A percentile compares a stretch with the other conserved stretches of the same genome.
These are phyloP conservation scores for Cyberlindnera galapagoensis DNA, from an alignment of 805 yeast species.

Conservation along the genomic window DNA sequence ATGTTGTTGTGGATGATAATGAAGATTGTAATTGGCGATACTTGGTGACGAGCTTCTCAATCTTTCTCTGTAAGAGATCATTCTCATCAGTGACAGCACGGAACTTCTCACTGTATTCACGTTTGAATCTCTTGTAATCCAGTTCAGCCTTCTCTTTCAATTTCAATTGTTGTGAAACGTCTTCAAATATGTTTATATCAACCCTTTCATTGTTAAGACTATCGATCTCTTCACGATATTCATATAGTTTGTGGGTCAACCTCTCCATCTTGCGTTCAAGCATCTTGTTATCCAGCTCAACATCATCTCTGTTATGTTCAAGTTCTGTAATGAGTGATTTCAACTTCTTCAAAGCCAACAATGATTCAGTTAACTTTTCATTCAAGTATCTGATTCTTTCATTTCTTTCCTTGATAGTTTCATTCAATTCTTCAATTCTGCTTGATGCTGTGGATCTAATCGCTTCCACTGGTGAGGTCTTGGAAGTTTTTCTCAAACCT, in stretches of 20 bases:
- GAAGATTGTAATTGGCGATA: constrained; percentile 24
- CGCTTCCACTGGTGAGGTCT: constrained; percentile 6
- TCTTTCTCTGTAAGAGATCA: constrained; percentile 21
- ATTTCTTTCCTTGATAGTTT: constrained; percentile 21
- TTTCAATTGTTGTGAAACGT: constrained; percentile 11
- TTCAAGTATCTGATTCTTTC: constrained; percentile 19
- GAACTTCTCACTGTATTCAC: constrained; percentile 25
- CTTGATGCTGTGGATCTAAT: constrained; percentile 1
- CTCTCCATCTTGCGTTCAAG: constrained; percentile 26
- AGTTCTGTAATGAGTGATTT: constrained; percentile 24
- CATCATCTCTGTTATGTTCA: constrained; percentile 27
- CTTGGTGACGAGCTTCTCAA: constrained; percentile 26
- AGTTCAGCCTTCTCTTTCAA: constrained; percentile 15
- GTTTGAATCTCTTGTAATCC: constrained; percentile 28
- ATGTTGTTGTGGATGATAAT: constrained; percentile 8
- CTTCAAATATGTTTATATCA: constrained; percentile 8
- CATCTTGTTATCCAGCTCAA: constrained; percentile 26
- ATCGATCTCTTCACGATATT: constrained; percentile 19
- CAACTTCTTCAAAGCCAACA: constrained; percentile 25
- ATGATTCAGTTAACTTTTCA: constrained; percentile 19
- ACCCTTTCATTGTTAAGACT: constrained; percentile 8
- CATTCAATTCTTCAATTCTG: constrained; percentile 22
- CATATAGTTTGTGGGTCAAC: constrained; percentile 28
- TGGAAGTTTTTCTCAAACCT: constrained; percentile 6
- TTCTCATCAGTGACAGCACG: constrained; percentile 23